Evolutionary conservation across 2,329 filamentous ascomycete genomes (phyloP).

Genomic region (Lizonia empirigonia): DNA sequence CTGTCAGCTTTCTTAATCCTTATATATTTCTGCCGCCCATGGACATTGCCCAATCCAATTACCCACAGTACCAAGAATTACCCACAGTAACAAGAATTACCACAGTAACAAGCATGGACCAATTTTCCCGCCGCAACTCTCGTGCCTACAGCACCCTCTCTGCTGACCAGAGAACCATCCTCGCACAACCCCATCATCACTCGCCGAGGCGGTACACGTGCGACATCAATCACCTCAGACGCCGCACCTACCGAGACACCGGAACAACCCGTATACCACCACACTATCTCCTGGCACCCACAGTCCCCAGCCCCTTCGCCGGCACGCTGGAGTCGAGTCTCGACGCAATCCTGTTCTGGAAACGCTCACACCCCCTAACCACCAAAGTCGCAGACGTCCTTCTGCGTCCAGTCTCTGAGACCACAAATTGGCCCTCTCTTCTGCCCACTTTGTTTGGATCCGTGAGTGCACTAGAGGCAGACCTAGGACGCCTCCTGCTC

Average conservation of each 20-base stretch:
- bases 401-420: slow-evolving; percentile 1
- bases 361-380: background rate
- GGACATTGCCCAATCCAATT: background rate
- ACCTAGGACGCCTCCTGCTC: slow-evolving; percentile 6
- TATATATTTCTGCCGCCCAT: background rate
- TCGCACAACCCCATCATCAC: background rate
- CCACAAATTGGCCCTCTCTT: slow-evolving; percentile 23
- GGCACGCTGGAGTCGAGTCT: slow-evolving; percentile 32
- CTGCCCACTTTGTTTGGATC: slow-evolving; percentile 5
- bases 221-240: background rate
- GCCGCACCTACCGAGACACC: background rate
- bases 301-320: slow-evolving; percentile 29
- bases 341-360: slow-evolving; percentile 29
- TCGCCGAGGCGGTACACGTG: background rate
- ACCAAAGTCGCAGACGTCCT: slow-evolving; percentile 15
- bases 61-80: background rate
- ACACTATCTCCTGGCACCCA: slow-evolving; percentile 28
- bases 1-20: background rate
- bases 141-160: slow-evolving; percentile 16
- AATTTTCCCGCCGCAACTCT: background rate
- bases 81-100: too few species aligned
- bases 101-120: background rate
- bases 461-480: background rate
- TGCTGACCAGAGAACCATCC: slow-evolving; percentile 5
- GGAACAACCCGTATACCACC: slow-evolving; percentile 7